Conservation (phyloP, 257 asterid genomes). For the Schizonepeta tenuifolia region DNA sequence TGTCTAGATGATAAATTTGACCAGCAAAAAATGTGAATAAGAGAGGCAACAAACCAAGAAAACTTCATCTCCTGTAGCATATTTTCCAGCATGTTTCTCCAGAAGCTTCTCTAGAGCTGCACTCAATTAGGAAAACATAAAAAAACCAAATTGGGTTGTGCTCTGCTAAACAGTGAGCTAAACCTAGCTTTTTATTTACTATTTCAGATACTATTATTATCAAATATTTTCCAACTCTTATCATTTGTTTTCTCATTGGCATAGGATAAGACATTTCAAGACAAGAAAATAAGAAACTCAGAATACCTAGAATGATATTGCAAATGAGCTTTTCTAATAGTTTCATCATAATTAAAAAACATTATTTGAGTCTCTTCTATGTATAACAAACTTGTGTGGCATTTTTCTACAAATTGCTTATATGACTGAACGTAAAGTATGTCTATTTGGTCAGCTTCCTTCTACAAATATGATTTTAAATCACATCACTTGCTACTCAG, state of each 20-base stretch:
- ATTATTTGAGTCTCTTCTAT: too few relatives aligned
- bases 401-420: too few relatives aligned
- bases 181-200: background rate
- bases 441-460: too few relatives aligned
- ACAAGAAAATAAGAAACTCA: slow-evolving; percentile 4
- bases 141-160: slow-evolving; percentile 1
- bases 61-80: slow-evolving; percentile 74
- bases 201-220: background rate
- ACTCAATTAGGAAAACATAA: slow-evolving; percentile 30
- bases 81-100: slow-evolving; percentile 66
- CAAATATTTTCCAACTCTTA: background rate
- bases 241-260: background rate
- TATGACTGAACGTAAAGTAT: too few relatives aligned
- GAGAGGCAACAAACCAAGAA: slow-evolving; percentile 56
- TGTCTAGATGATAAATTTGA: background rate
- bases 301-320: background rate
- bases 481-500: too few relatives aligned
- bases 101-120: slow-evolving; percentile 79
- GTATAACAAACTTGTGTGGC: too few relatives aligned
- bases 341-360: background rate
- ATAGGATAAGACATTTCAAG: background rate
- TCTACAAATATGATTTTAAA: too few relatives aligned
- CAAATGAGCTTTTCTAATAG: background rate
- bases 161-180: background rate
- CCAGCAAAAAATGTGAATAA: slow-evolving; percentile 9